Conservation (phyloP, 768 basidiomycete species). For the Tubosaeta brunneosetosa region DNA sequence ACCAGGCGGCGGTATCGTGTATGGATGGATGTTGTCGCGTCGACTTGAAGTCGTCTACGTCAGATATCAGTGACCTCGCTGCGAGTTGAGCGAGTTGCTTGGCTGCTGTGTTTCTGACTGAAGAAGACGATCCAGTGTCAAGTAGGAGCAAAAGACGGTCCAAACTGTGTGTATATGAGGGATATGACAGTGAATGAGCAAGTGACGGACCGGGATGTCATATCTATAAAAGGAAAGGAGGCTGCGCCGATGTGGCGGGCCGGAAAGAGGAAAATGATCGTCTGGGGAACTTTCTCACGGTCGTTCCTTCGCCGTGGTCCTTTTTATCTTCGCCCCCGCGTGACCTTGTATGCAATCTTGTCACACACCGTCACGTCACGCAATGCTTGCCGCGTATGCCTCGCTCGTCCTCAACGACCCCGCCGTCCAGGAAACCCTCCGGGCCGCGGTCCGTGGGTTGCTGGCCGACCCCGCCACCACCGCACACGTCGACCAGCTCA, state of each 20-base stretch:
- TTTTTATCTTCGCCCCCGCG: slow-evolving; percentile 57
- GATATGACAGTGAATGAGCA: not conserved
- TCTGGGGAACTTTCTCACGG: slow-evolving; percentile 51
- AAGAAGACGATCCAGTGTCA: slow-evolving; percentile 88
- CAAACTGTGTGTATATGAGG: slow-evolving; percentile 50
- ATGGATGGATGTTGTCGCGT: slow-evolving; percentile 53
- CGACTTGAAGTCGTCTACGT: slow-evolving; percentile 73
- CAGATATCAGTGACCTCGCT: slow-evolving; percentile 75
- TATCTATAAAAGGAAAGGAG: slow-evolving; percentile 51
- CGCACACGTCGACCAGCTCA: slow-evolving; percentile 34
- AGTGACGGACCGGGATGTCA: slow-evolving; percentile 66
- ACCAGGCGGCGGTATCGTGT: slow-evolving; percentile 76
- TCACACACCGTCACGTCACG: slow-evolving; percentile 33
- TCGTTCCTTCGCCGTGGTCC: slow-evolving; percentile 42
- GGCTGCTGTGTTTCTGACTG: slow-evolving; percentile 91
- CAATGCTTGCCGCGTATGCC: slow-evolving; percentile 8
- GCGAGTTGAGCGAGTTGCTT: slow-evolving; percentile 94
- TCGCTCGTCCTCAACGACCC: slow-evolving; percentile 10
- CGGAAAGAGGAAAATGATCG: slow-evolving; percentile 38
- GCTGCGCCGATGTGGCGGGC: slow-evolving; percentile 46
- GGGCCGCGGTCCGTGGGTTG: slow-evolving; percentile 8
- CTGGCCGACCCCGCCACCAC: not conserved
- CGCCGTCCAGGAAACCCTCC: slow-evolving; percentile 3
- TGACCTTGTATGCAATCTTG: slow-evolving; percentile 37
- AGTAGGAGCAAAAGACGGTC: slow-evolving; percentile 95